phyloP scores from a whole-genome alignment of 2,329 filamentous ascomycete species.

The Cercospora citrullina region DNA sequence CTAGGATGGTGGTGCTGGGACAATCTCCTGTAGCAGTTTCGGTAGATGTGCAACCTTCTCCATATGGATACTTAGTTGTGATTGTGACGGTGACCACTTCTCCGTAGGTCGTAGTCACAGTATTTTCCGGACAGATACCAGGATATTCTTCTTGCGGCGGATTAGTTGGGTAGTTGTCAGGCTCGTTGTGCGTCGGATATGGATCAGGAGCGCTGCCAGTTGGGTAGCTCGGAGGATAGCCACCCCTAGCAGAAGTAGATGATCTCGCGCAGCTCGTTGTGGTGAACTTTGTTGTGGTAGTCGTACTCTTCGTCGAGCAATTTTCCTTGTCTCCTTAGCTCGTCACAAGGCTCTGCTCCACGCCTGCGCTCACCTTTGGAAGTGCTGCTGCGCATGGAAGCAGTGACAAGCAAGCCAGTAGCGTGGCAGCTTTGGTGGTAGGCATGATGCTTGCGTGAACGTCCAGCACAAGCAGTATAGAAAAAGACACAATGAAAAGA shows the following conservation, averaged over 20 bases:
- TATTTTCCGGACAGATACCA: neutral
- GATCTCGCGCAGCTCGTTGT: neutral
- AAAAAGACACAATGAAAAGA: neutral
- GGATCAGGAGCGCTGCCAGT: neutral
- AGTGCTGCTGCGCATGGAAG: neutral
- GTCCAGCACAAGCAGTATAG: neutral
- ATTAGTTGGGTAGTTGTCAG: neutral
- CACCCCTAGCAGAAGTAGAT: neutral
- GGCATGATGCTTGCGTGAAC: neutral
- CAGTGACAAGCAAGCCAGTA: conserved; percentile 3
- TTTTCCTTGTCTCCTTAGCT: neutral
- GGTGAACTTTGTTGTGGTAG: neutral
- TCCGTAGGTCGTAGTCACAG: neutral
- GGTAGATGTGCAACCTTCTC: neutral
- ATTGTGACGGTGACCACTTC: neutral
- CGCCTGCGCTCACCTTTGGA: neutral
- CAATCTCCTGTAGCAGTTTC: neutral
- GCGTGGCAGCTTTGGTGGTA: neutral
- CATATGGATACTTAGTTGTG: neutral
- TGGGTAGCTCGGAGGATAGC: neutral
- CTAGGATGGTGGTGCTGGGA: neutral
- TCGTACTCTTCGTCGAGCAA: neutral
- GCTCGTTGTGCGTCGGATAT: neutral
- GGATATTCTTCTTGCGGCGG: neutral
- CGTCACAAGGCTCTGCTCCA: neutral